Conservation (phyloP, 768 basidiomycete species). For the Rhodosporidiobolus sp. region DNA sequence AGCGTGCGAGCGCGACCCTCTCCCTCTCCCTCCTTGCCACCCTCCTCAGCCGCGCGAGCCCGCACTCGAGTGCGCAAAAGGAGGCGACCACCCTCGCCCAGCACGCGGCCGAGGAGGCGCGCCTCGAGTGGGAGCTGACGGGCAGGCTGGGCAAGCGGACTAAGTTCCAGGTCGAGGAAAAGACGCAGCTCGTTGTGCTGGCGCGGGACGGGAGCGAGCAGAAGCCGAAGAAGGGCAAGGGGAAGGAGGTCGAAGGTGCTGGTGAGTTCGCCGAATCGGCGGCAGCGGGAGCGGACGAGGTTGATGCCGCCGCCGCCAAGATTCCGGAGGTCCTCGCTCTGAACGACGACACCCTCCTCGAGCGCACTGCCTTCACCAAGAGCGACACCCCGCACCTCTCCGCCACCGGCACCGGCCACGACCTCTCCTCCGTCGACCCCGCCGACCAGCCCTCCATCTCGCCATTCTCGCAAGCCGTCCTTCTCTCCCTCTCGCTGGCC, state of each 20-base stretch:
- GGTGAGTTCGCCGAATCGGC: constrained; percentile 15
- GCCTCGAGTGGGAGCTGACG: constrained; percentile 82
- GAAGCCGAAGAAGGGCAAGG: constrained; percentile 38
- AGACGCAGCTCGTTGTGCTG: constrained; percentile 86
- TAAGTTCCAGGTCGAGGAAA: constrained; percentile 80
- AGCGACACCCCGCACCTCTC: constrained; percentile 54
- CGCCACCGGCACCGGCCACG: not conserved
- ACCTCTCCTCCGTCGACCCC: constrained; percentile 60
- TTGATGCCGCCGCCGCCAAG: constrained; percentile 17
- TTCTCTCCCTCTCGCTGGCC: constrained; percentile 77
- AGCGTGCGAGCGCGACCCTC: constrained; percentile 58
- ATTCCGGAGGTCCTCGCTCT: constrained; percentile 76
- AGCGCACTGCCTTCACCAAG: constrained; percentile 81
- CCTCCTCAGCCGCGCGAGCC: constrained; percentile 51
- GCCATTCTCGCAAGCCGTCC: constrained; percentile 88
- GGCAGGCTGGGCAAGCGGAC: constrained; percentile 91
- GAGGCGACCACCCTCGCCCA: constrained; percentile 73
- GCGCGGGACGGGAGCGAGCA: constrained; percentile 69
- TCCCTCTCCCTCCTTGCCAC: constrained; percentile 76
- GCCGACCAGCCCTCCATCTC: constrained; percentile 79
- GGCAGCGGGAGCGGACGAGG: constrained; percentile 14
- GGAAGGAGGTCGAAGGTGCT: constrained; percentile 3
- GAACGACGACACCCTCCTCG: constrained; percentile 94
- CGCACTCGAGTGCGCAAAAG: constrained; percentile 61
- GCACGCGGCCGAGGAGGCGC: constrained; percentile 69